Evolutionary conservation across 331 rosid species (phyloP).

Genomic region (Acacia pycnantha): DNA sequence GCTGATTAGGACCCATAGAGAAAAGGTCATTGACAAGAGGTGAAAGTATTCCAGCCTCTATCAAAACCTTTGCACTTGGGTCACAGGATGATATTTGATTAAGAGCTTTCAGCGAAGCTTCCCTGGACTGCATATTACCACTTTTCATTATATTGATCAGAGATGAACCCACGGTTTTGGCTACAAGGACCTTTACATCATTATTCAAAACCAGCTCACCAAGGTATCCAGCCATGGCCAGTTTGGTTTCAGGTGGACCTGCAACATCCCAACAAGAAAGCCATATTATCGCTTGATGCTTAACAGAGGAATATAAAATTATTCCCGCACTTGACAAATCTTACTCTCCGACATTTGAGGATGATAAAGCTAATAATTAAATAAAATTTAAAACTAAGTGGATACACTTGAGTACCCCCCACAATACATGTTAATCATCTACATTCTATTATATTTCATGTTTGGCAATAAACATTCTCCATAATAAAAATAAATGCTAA

Average conservation of each 20-base stretch:
- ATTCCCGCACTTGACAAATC: constrained; percentile 15
- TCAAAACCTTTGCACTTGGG: constrained; percentile 81
- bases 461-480: constrained; percentile 1
- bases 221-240: constrained; percentile 84
- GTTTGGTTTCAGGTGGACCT: constrained; percentile 89
- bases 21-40: constrained; percentile 96
- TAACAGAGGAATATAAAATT: constrained; percentile 12
- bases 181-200: constrained; percentile 79
- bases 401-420: constrained; percentile 4
- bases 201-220: constrained; percentile 90
- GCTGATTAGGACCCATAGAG: constrained; percentile 71
- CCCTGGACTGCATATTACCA: constrained; percentile 80
- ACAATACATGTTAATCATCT: not conserved
- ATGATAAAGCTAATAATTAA: not conserved
- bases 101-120: constrained; percentile 92
- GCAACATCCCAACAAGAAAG: constrained; percentile 41
- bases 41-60: constrained; percentile 93
- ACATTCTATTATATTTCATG: constrained; percentile 21
- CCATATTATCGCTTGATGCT: constrained; percentile 27
- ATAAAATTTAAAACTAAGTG: constrained; percentile 10
- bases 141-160: constrained; percentile 76
- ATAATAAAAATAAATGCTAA: constrained; percentile 4
- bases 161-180: constrained; percentile 82
- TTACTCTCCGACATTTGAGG: constrained; percentile 12
- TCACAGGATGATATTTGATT: constrained; percentile 93